phyloP scores from a whole-genome alignment of 2,329 filamentous ascomycete genomes.

The Fusarium nisikadoi region DNA sequence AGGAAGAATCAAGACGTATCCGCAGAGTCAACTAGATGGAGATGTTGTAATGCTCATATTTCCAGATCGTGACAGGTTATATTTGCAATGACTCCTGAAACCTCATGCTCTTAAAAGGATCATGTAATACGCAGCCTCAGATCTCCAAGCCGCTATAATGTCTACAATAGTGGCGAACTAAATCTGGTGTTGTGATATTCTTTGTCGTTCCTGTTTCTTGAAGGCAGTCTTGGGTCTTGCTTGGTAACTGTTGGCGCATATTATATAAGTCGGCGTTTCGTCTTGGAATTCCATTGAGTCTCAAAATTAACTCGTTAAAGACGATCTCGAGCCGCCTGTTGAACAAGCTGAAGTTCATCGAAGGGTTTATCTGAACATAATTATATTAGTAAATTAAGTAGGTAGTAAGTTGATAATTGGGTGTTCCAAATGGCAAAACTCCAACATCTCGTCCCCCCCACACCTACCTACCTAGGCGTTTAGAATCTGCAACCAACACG shows the following conservation, averaged over 20 bases:
- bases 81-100: neutral
- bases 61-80: neutral
- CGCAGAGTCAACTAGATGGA: neutral
- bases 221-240: neutral
- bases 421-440: constrained; percentile 4
- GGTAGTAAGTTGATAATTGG: neutral
- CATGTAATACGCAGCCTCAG: neutral
- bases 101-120: neutral
- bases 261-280: neutral
- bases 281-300: neutral
- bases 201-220: neutral
- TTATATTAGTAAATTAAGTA: neutral
- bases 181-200: neutral
- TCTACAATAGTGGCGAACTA: neutral
- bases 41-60: neutral
- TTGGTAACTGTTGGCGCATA: neutral
- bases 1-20: neutral
- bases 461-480: neutral
- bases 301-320: neutral
- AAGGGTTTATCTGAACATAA: neutral
- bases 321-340: neutral
- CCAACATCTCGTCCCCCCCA: neutral
- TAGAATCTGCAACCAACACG: constrained; percentile 30
- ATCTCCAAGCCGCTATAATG: neutral
- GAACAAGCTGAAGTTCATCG: neutral